phyloP scores from a whole-genome alignment of 2,329 filamentous ascomycete genomes.

The Esteya vermicola region DNA sequence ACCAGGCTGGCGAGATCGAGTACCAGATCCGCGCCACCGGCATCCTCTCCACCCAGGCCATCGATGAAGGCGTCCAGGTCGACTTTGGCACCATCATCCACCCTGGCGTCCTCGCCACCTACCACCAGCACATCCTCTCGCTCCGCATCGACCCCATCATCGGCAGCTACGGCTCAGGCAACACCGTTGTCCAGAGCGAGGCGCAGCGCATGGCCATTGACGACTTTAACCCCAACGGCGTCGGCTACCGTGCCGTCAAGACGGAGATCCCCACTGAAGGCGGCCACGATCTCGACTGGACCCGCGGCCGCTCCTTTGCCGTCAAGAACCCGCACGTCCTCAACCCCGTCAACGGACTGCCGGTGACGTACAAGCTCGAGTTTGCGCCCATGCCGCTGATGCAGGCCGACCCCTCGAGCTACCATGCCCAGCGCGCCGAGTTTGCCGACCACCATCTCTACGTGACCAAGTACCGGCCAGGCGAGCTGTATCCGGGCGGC shows the following conservation, averaged over 20 bases:
- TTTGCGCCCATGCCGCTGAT: slow-evolving; percentile 29
- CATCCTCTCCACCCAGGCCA: slow-evolving; percentile 45
- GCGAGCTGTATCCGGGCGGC: slow-evolving; percentile 26
- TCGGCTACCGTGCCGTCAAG: slow-evolving; percentile 22
- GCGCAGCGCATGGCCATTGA: slow-evolving; percentile 24
- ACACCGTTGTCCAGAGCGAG: slow-evolving; percentile 31
- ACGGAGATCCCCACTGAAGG: slow-evolving; percentile 25
- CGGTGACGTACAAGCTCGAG: slow-evolving; percentile 30
- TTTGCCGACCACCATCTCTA: slow-evolving; percentile 28
- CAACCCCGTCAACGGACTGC: slow-evolving; percentile 27
- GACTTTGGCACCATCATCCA: slow-evolving; percentile 46
- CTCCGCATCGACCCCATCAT: slow-evolving; percentile 49
- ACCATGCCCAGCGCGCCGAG: slow-evolving; percentile 23
- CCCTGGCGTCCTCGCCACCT: slow-evolving; percentile 48
- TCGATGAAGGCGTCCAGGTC: slow-evolving; percentile 36
- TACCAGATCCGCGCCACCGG: slow-evolving; percentile 52
- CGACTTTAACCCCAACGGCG: slow-evolving; percentile 33
- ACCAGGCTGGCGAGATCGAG: slow-evolving; percentile 45
- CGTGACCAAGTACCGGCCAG: slow-evolving; percentile 27
- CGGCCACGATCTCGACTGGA: slow-evolving; percentile 31
- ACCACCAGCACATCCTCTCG: slow-evolving; percentile 57
- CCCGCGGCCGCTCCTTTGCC: slow-evolving; percentile 33
- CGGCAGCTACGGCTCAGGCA: slow-evolving; percentile 45
- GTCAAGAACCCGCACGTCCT: slow-evolving; percentile 26
- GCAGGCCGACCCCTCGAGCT: slow-evolving; percentile 22